phyloP scores from a whole-genome alignment of 768 basidiomycete species.

The Exsudoporus frostii region DNA sequence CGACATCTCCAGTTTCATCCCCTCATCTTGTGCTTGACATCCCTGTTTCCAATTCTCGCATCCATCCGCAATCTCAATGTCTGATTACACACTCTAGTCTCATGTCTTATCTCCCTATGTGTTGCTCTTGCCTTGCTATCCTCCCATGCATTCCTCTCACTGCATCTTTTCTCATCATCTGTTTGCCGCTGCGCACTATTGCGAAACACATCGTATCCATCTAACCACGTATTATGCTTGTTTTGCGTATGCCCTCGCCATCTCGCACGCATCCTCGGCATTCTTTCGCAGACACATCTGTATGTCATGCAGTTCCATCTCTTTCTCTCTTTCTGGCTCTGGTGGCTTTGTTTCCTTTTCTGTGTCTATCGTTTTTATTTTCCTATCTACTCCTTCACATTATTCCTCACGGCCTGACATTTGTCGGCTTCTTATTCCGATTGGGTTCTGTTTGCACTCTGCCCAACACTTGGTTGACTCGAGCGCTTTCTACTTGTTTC shows the following conservation, averaged over 20 bases:
- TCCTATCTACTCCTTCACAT: slow-evolving; percentile 29
- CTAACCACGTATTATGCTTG: slow-evolving; percentile 33
- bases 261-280: slow-evolving; percentile 19
- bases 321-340: slow-evolving; percentile 3
- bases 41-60: slow-evolving; percentile 34
- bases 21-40: slow-evolving; percentile 34
- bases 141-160: slow-evolving; percentile 31
- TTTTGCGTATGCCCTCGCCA: slow-evolving; percentile 29
- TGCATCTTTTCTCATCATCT: slow-evolving; percentile 19
- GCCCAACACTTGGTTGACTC: slow-evolving; percentile 17
- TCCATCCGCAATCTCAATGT: slow-evolving; percentile 36
- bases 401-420: slow-evolving; percentile 25
- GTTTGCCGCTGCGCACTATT: slow-evolving; percentile 31
- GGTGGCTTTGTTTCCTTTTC: slow-evolving; percentile 25
- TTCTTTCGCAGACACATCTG: slow-evolving; percentile 23
- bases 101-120: slow-evolving; percentile 36
- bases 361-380: slow-evolving; percentile 28
- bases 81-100: slow-evolving; percentile 37
- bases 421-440: slow-evolving; percentile 29
- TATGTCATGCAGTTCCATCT: slow-evolving; percentile 21
- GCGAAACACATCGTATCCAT: slow-evolving; percentile 36
- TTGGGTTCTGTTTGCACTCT: slow-evolving; percentile 11
- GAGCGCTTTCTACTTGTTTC: slow-evolving; percentile 30
- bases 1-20: slow-evolving; percentile 24
- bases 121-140: slow-evolving; percentile 38